phyloP scores from a whole-genome alignment of 2,329 filamentous ascomycete genomes.

The Aspergillus ustus region DNA sequence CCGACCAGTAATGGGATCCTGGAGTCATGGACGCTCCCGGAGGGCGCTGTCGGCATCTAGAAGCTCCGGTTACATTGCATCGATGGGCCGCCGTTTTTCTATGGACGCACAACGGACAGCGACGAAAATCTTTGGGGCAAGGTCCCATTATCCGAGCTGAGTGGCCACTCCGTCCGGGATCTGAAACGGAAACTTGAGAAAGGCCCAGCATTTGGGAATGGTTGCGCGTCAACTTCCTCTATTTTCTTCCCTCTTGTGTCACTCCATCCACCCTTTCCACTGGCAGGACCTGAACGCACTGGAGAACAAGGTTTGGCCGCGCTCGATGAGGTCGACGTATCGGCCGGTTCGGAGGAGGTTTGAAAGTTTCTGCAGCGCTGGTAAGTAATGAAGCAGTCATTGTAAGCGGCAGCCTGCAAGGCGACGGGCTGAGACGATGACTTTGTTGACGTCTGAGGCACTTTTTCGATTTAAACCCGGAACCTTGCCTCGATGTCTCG shows the following conservation, averaged over 20 bases:
- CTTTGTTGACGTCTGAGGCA: not conserved
- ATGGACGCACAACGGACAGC: not conserved
- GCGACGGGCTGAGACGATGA: not conserved
- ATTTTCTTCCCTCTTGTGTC: slow-evolving; percentile 11
- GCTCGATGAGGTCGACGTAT: not conserved
- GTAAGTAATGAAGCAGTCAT: slow-evolving; percentile 1
- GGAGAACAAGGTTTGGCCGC: slow-evolving; percentile 10
- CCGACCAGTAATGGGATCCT: not conserved
- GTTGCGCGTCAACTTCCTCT: slow-evolving; percentile 8
- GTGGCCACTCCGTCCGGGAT: not conserved
- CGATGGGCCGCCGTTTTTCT: not conserved
- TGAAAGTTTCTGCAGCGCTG: slow-evolving; percentile 1
- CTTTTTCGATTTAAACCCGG: not conserved
- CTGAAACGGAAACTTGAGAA: slow-evolving; percentile 5
- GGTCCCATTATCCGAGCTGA: slow-evolving; percentile 3
- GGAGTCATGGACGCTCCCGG: not conserved
- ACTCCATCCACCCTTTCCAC: not conserved
- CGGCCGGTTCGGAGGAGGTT: not conserved
- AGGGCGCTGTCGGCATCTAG: slow-evolving; percentile 11
- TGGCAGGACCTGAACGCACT: not conserved
- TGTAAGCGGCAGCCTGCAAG: not conserved
- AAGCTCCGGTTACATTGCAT: slow-evolving; percentile 28
- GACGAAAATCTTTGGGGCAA: slow-evolving; percentile 3
- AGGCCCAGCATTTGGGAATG: slow-evolving; percentile 1
- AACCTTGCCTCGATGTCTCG: slow-evolving; percentile 9